Conservation (phyloP, 345 rosid genomes). For the Populus alba region DNA sequence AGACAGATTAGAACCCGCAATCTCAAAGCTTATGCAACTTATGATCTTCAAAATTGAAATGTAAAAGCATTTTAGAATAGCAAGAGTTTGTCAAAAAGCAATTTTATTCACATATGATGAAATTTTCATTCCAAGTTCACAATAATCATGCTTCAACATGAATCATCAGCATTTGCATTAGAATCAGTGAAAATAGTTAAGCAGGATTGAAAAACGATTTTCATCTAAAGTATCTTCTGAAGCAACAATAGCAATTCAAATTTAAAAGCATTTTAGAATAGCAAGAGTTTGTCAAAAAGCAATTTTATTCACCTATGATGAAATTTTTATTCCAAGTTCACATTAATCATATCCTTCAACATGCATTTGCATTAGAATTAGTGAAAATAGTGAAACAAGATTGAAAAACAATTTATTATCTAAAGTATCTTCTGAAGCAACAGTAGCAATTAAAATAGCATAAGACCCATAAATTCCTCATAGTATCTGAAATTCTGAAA, state of each 20-base stretch:
- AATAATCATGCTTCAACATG: background rate
- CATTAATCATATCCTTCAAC: background rate
- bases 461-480: background rate
- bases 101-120: background rate
- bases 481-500: background rate
- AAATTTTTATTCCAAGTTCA: background rate
- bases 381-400: background rate
- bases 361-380: background rate
- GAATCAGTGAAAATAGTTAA: background rate
- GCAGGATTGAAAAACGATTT: background rate
- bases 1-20: background rate
- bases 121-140: background rate
- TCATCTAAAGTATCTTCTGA: background rate
- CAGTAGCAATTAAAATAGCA: background rate
- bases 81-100: background rate
- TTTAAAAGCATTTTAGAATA: background rate
- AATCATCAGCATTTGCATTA: background rate
- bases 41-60: background rate
- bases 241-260: background rate
- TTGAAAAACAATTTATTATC: background rate
- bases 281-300: background rate
- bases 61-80: background rate
- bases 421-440: background rate
- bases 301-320: background rate
- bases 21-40: background rate